Conservation (phyloP, 1,284 basidiomycete species). For the Athelia psychrophila region DNA sequence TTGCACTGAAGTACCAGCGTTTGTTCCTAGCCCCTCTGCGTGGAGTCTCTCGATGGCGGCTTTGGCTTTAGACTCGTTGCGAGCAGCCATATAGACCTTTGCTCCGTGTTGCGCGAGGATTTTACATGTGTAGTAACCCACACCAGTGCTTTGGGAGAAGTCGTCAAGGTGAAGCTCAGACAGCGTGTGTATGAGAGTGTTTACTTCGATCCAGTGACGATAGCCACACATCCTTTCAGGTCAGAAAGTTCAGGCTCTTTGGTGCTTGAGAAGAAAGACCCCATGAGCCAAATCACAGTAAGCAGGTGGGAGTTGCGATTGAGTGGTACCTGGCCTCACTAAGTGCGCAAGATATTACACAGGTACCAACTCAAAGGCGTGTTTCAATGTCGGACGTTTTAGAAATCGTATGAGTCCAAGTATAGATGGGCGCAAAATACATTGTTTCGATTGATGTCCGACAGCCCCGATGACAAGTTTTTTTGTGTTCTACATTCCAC, state of each 20-base stretch:
- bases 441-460: too few relatives aligned
- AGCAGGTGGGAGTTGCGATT: too few relatives aligned
- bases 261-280: not conserved
- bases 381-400: too few relatives aligned
- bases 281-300: too few relatives aligned
- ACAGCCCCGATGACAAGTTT: too few relatives aligned
- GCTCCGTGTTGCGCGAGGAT: slow-evolving; percentile 12
- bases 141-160: slow-evolving; percentile 25
- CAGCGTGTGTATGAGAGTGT: slow-evolving; percentile 5
- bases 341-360: too few relatives aligned
- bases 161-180: too few relatives aligned
- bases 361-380: too few relatives aligned
- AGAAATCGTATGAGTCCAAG: too few relatives aligned
- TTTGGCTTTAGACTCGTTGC: slow-evolving; percentile 9
- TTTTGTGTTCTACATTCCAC: too few relatives aligned
- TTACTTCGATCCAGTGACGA: slow-evolving; percentile 40
- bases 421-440: too few relatives aligned
- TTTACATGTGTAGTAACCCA: slow-evolving; percentile 28
- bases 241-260: slow-evolving; percentile 24
- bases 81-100: slow-evolving; percentile 13
- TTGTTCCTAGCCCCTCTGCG: slow-evolving; percentile 2
- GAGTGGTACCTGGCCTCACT: too few relatives aligned
- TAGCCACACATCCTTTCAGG: slow-evolving; percentile 33
- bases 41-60: slow-evolving; percentile 8
- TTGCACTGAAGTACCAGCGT: slow-evolving; percentile 30